Evolutionary conservation across 176 grass and related monocot genomes (phyloP).

Genomic region (Rhynchospora breviuscula): DNA sequence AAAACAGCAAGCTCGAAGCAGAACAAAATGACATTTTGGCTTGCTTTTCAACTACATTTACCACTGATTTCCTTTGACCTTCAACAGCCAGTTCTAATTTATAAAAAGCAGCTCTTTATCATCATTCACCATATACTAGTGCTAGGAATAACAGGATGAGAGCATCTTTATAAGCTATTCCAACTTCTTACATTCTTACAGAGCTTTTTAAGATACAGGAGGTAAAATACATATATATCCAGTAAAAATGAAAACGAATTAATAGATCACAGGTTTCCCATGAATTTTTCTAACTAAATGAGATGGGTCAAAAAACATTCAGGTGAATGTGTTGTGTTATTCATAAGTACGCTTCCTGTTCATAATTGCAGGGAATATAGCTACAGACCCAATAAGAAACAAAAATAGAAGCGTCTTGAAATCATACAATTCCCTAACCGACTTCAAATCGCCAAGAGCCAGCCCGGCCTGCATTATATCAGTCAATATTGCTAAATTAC

Average conservation of each 20-base stretch:
- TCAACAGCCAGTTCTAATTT: background rate
- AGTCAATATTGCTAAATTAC: background rate
- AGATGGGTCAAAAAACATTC: background rate
- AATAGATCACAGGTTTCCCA: background rate
- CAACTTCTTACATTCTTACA: background rate
- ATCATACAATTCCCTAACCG: conserved; percentile 83
- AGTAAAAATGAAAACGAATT: background rate
- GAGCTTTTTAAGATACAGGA: background rate
- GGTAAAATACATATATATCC: background rate
- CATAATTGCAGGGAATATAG: conserved; percentile 70
- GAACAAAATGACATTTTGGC: background rate
- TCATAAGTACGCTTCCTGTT: conserved; percentile 93
- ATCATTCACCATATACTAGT: background rate
- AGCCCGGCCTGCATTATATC: conserved; percentile 63
- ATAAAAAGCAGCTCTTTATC: background rate
- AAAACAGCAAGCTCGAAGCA: background rate
- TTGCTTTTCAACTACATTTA: background rate
- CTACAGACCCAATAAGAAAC: conserved; percentile 77
- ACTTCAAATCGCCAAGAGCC: conserved; percentile 78
- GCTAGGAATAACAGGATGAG: background rate
- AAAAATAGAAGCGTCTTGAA: conserved; percentile 82
- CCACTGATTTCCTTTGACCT: background rate
- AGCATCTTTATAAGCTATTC: background rate
- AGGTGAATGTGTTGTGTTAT: conserved; percentile 12
- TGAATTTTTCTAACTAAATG: conserved; percentile 7